These are phyloP conservation scores for Groenewaldozyma salmanticensis DNA, from an alignment of 805 yeast genomes.

Conservation along the genomic window DNA sequence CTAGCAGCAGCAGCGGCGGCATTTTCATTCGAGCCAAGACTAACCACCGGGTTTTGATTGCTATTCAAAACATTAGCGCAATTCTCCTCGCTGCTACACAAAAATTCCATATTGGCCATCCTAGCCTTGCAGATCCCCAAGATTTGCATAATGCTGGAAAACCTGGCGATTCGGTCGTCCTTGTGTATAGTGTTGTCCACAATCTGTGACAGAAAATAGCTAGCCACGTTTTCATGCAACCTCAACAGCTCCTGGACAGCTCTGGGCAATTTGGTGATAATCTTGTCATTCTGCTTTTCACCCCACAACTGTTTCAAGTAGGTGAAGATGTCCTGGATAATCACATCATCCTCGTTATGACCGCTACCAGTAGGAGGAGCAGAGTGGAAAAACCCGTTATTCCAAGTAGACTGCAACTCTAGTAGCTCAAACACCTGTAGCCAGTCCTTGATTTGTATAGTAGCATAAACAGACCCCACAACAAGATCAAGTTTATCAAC, in stretches of 20 bases:
- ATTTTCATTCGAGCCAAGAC: neutral
- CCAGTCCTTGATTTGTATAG: conserved; percentile 67
- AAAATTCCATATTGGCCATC: conserved; percentile 49
- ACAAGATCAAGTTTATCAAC: conserved; percentile 55
- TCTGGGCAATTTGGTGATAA: conserved; percentile 50
- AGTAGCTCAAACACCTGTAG: conserved; percentile 59
- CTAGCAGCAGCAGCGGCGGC: conserved; percentile 6
- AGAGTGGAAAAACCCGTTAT: conserved; percentile 49
- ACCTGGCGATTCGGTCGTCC: conserved; percentile 54
- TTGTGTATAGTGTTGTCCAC: conserved; percentile 49
- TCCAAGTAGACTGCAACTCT: conserved; percentile 56
- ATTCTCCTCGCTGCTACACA: conserved; percentile 24
- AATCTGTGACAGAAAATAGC: conserved; percentile 54
- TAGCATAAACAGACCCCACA: conserved; percentile 45
- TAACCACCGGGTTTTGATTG: neutral
- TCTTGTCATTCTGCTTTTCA: conserved; percentile 33
- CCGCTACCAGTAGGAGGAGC: conserved; percentile 26
- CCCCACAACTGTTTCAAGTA: conserved; percentile 54
- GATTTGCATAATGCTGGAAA: conserved; percentile 59
- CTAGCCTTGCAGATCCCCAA: conserved; percentile 56
- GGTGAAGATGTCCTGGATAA: conserved; percentile 56
- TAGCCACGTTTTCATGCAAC: conserved; percentile 56
- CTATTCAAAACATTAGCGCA: neutral
- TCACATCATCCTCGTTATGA: conserved; percentile 44
- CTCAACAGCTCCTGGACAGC: conserved; percentile 57